Percentiles rank a stretch among this genome's conserved stretches.
Conservation (phyloP, 2,329 filamentous ascomycete genomes). For the Aspergillus intermedius region DNA sequence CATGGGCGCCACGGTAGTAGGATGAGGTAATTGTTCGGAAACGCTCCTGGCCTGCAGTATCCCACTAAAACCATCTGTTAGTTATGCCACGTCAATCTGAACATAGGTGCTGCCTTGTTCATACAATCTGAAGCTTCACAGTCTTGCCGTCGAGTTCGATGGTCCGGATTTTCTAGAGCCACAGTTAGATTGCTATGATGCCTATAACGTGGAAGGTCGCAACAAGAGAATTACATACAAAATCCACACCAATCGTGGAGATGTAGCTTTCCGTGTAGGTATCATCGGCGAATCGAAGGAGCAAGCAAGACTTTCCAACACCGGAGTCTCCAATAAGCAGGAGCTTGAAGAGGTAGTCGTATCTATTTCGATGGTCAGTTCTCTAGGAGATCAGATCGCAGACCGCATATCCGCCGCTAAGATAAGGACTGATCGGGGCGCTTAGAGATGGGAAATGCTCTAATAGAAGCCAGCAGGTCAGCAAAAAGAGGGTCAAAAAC, state of each 20-base stretch:
- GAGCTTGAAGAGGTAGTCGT: conserved; percentile 99
- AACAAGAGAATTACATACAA: conserved; percentile 57
- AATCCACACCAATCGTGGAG: conserved; percentile 98
- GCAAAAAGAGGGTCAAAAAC: not conserved
- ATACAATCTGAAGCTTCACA: conserved; percentile 97
- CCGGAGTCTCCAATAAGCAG: conserved; percentile 99
- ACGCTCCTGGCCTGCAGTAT: conserved; percentile 96
- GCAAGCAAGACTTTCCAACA: conserved; percentile 98
- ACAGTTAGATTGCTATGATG: conserved; percentile 14
- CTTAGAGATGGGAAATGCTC: conserved; percentile 14
- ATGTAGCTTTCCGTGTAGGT: conserved; percentile 99
- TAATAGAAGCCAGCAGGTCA: conserved; percentile 12
- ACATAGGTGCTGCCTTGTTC: conserved; percentile 22
- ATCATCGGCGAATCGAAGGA: conserved; percentile 96
- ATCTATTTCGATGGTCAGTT: conserved; percentile 55
- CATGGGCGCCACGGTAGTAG: conserved; percentile 98
- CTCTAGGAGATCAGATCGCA: conserved; percentile 11
- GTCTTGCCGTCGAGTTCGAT: conserved; percentile 99
- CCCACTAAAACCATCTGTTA: conserved; percentile 62
- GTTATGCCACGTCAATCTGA: conserved; percentile 1
- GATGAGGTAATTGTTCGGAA: conserved; percentile 99
- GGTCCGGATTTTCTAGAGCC: conserved; percentile 88
- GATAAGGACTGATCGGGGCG: not conserved
- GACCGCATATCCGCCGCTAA: not conserved
- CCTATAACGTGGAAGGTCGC: conserved; percentile 6